Evolutionary conservation across 2,329 filamentous ascomycete species (phyloP).

Genomic region (Periglandula ipomoeae): DNA sequence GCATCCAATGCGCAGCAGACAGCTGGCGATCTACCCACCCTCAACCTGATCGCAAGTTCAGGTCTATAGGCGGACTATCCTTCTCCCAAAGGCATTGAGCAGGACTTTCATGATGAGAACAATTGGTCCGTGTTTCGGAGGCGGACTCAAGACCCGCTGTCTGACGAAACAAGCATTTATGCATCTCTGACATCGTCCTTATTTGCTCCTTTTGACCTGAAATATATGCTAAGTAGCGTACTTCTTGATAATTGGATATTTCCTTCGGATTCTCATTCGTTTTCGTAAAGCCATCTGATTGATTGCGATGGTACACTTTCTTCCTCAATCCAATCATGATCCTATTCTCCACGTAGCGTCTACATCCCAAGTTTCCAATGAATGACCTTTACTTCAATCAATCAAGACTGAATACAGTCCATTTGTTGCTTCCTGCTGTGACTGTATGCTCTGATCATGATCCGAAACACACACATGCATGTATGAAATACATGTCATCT

Average conservation of each 20-base stretch:
- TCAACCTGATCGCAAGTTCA: constrained; percentile 5
- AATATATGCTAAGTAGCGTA: not conserved
- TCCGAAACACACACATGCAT: too few relatives aligned
- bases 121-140: constrained; percentile 94
- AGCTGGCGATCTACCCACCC: not conserved
- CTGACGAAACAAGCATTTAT: constrained; percentile 69
- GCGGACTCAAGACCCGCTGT: constrained; percentile 83
- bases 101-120: constrained; percentile 56
- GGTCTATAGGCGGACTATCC: not conserved
- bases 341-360: too few relatives aligned
- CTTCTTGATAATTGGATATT: not conserved
- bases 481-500: too few relatives aligned
- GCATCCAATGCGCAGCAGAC: not conserved
- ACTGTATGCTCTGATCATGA: too few relatives aligned
- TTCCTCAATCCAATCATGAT: too few relatives aligned
- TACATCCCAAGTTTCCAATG: too few relatives aligned
- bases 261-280: too few relatives aligned
- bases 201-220: not conserved
- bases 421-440: too few relatives aligned
- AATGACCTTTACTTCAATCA: too few relatives aligned
- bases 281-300: too few relatives aligned
- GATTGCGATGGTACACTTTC: too few relatives aligned
- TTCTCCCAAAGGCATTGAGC: not conserved
- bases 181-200: constrained; percentile 81
- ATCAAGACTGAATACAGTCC: too few relatives aligned